Base-by-base conservation (phyloP, 805 yeast genomes). In the Barnettozyma vustinii region DNA sequence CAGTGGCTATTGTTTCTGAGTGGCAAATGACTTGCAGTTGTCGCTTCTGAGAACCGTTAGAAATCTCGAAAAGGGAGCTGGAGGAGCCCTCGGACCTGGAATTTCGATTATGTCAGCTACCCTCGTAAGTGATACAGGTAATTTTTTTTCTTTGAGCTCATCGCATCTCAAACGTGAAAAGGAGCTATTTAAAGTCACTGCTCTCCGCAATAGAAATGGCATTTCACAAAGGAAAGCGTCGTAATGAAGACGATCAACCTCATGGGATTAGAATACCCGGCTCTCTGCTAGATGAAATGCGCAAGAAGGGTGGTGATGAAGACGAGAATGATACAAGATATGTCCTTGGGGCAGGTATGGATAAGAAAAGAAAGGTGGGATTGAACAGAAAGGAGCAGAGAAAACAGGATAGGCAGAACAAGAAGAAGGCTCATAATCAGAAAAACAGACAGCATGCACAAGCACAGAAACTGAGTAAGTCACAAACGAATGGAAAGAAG, bases 181-280 rank as follows among this genome's bases (percentile, higher is more conserved):
- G n/a, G n/a, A n/a, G n/a, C n/a, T n/a, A n/a, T n/a, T n/a, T n/a
- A n/a, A n/a, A n/a, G n/a, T n/a, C n/a, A n/a, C n/a, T n/a, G n/a
- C n/a, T n/a, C n/a, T n/a, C n/a, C n/a, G 25, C 33, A 37, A 41
- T 18, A 36, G 46, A 45, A 16, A 27, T 27, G 40, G 37, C 36
- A 30, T 26, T 16, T 9, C 20, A 37, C 39, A 39, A 27, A 9
- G 56, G 52, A 51, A 48, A 51, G 5, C 46, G 46, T 20, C 55
- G 46, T 20, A 44, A 50, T 16, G 46, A 46, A 10, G 44, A 47
- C 10, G 56, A 50, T 0, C 63, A 55, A 21, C 51, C 41, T 21
- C 79, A 76, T 53, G 76, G 71, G n/a, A 80, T 79, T 46, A 70
- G 80, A 50, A 65, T 81, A 20, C 86, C 86, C 1, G 83, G 81